A percentile compares a stretch with the other conserved stretches of the same genome.
Conservation (phyloP, 2,329 filamentous ascomycete genomes). For the Fusarium illudens region DNA sequence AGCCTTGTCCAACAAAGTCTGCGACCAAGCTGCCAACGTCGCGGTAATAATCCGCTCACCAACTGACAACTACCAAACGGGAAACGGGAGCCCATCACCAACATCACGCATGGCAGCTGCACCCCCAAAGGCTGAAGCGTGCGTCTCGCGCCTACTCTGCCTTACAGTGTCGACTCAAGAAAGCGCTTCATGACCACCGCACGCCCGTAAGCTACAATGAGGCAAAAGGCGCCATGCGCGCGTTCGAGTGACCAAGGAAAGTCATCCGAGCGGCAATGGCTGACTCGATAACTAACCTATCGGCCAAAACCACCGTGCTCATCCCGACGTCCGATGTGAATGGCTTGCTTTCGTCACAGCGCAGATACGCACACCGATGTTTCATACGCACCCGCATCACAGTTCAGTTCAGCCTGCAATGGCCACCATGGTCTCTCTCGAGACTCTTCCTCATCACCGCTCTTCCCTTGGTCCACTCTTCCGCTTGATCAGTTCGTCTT, state of each 20-base stretch:
- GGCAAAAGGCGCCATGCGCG: constrained; percentile 2
- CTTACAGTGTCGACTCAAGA: constrained; percentile 5
- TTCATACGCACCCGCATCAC: constrained; percentile 16
- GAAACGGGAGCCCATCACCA: background rate
- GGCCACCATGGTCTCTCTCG: constrained; percentile 2
- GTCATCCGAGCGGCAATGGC: constrained; percentile 1
- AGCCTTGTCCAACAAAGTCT: background rate
- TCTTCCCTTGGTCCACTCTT: constrained; percentile 9
- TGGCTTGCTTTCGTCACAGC: background rate
- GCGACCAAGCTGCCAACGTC: background rate
- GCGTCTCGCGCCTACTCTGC: constrained; percentile 11
- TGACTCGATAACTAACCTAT: background rate
- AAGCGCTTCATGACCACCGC: background rate
- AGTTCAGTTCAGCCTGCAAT: constrained; percentile 9
- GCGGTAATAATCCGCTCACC: background rate
- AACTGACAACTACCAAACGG: background rate
- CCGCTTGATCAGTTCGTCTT: constrained; percentile 14
- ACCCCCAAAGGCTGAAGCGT: background rate
- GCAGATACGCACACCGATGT: constrained; percentile 33
- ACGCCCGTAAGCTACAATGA: background rate
- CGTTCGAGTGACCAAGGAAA: constrained; percentile 1
- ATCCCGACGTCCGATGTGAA: constrained; percentile 5
- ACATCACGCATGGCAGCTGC: background rate
- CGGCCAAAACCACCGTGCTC: constrained; percentile 6
- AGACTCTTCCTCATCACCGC: constrained; percentile 20